A percentile compares a stretch with the other conserved stretches of the same genome.
phyloP scores from a whole-genome alignment of 192 early-diverging fungal genomes.

The Globomyces pollinis-pini region DNA sequence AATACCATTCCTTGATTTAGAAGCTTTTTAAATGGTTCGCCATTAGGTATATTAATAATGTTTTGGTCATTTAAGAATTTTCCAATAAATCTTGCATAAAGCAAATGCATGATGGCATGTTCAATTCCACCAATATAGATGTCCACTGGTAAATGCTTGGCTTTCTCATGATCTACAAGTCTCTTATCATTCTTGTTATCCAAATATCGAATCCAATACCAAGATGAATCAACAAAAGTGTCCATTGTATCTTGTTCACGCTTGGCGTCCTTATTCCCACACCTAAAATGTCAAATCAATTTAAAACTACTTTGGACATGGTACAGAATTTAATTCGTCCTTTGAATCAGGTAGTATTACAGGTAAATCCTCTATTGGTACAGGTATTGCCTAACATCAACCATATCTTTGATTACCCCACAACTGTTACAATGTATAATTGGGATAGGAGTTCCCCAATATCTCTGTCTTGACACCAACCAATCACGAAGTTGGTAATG shows the following conservation, averaged over 20 bases:
- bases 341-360: constrained; percentile 55
- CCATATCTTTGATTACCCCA: constrained; percentile 45
- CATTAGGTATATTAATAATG: constrained; percentile 41
- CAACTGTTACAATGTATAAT: constrained; percentile 81
- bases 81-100: constrained; percentile 86
- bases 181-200: constrained; percentile 62
- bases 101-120: constrained; percentile 87
- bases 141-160: constrained; percentile 69
- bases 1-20: constrained; percentile 92
- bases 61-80: constrained; percentile 63
- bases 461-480: constrained; percentile 89
- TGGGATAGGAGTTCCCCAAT: constrained; percentile 96
- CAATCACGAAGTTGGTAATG: constrained; percentile 87
- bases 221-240: constrained; percentile 95
- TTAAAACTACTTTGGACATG: constrained; percentile 13
- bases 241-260: constrained; percentile 94
- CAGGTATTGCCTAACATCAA: constrained; percentile 55
- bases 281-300: constrained; percentile 6
- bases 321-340: not conserved
- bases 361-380: constrained; percentile 41
- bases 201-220: constrained; percentile 86
- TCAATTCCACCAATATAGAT: constrained; percentile 93
- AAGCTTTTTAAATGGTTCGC: constrained; percentile 81
- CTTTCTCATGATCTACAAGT: constrained; percentile 35
- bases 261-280: constrained; percentile 46